A percentile compares a stretch with the other conserved stretches of the same genome.
Conservation (phyloP, 345 rosid genomes). For the Heritiera fomes region DNA sequence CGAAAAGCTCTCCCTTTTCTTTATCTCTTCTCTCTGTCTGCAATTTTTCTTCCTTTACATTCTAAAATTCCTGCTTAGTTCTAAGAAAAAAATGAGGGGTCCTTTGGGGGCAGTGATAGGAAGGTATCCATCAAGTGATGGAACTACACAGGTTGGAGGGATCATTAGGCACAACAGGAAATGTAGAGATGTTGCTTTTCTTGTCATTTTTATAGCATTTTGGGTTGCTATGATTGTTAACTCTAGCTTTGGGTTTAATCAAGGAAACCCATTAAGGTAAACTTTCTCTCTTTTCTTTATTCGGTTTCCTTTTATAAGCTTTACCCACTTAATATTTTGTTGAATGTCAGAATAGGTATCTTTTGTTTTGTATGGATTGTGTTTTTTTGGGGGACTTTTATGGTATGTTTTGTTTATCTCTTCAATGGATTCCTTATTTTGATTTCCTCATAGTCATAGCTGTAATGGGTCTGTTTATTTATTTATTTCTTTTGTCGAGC, state of each 20-base stretch:
- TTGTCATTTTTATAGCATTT: constrained; percentile 76
- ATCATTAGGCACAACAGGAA: constrained; percentile 88
- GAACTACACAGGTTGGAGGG: constrained; percentile 71
- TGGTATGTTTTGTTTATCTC: neutral
- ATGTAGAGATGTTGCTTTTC: constrained; percentile 86
- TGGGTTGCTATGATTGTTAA: constrained; percentile 99
- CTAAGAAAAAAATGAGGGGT: constrained; percentile 38
- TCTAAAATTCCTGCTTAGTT: constrained; percentile 20
- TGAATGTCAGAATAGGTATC: constrained; percentile 27
- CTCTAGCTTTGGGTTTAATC: constrained; percentile 96
- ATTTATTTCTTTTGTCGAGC: neutral
- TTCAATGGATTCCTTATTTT: constrained; percentile 16
- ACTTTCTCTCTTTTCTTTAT: neutral
- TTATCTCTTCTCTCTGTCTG: neutral
- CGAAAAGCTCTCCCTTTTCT: too few species aligned
- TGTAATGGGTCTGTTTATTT: neutral
- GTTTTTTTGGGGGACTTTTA: neutral
- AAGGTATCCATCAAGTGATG: constrained; percentile 92
- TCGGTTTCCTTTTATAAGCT: constrained; percentile 14
- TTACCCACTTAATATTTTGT: constrained; percentile 15
- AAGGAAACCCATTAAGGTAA: constrained; percentile 89
- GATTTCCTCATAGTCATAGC: neutral
- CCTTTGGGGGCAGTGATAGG: constrained; percentile 91
- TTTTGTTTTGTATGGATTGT: neutral
- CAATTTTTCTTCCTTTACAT: neutral